Base-by-base conservation (phyloP, 192 early-diverging fungal genomes). In the Dissophora ornata region DNA sequence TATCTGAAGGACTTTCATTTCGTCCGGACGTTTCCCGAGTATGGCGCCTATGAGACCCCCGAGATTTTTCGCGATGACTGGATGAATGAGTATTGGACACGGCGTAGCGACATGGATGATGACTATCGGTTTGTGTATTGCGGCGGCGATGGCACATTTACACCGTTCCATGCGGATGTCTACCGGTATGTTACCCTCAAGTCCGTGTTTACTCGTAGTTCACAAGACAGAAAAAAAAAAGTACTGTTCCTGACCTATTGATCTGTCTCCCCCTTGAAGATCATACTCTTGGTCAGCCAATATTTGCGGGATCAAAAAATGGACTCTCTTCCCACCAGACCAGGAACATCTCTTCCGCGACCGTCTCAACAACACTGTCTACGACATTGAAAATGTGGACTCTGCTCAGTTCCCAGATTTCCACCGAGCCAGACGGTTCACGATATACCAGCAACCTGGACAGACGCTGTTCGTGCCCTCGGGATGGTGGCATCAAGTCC, bases 1-100 rank as follows among this genome's bases (percentile, higher is more conserved):
- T 93, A 93, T 63, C 81, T 89, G 38, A 93, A 93, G 60, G 91
- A 93, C 62, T 93, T 88, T 82, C 91, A 93, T 50, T 88, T 90
- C 81, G 75, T 82, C 10, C 66, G 61, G 28, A 65, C 81, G 1
- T 78, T 80, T 19, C 86, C 85, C 0, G 45, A 66, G 0, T 77
- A 82, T 49, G 26, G 57, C 6, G 67, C 70, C 1, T 88, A 86
- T 29, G 53, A 67, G 38, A 79, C 82, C 0, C 86, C 84, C 12
- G 65, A 82, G 11, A 66, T 86, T 16, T 88, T 88, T 74, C 46
- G 73, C 47, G 82, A 90, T 61, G 89, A 93, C 77, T 93, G 91
- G 91, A 74, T 93, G 77, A 89, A 93, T 65, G 69, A 86, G 42
- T 90, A 83, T 61, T 90, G 82, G 80, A 79, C 81, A 18, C 45